phyloP scores from a whole-genome alignment of 2,329 filamentous ascomycete genomes.

The Aspergillus fumigatus region DNA sequence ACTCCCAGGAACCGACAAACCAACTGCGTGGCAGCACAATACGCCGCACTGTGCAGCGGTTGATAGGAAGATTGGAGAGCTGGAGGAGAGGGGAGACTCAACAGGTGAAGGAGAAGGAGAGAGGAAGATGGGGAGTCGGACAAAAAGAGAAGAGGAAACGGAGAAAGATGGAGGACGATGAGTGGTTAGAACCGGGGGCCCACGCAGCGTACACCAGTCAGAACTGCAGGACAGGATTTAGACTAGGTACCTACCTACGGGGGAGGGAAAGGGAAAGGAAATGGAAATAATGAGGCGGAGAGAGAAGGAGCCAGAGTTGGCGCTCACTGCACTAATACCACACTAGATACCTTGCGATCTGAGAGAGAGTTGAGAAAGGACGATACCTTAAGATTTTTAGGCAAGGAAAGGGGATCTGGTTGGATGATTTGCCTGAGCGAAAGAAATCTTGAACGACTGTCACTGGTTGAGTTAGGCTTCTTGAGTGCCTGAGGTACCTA shows the following conservation, averaged over 20 bases:
- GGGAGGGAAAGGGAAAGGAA: conserved; percentile 10
- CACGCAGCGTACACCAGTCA: conserved; percentile 9
- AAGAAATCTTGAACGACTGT: not conserved
- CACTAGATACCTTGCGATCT: not conserved
- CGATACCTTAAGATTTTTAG: not conserved
- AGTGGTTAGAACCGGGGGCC: conserved; percentile 13
- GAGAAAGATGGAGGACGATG: conserved; percentile 9
- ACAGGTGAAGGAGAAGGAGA: conserved; percentile 11
- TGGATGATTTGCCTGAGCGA: not conserved
- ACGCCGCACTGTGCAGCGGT: conserved; percentile 27
- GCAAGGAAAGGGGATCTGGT: not conserved
- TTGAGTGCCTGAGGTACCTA: not conserved
- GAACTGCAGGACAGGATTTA: not conserved
- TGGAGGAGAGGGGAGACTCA: conserved; percentile 7
- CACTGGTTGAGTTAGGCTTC: not conserved
- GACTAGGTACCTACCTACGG: conserved; percentile 7
- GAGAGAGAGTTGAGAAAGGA: not conserved
- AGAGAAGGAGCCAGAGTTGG: conserved; percentile 5
- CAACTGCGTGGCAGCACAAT: conserved; percentile 28
- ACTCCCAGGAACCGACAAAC: conserved; percentile 17
- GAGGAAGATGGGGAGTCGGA: conserved; percentile 18
- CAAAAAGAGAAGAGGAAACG: conserved; percentile 15
- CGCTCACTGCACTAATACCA: not conserved
- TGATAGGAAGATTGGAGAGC: conserved; percentile 15
- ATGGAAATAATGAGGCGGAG: conserved; percentile 12